Evolutionary conservation across 139 green algal species (phyloP), one percentile per base, ranked within the genome.

Genomic region (Pedinophyceae sp.): DNA sequence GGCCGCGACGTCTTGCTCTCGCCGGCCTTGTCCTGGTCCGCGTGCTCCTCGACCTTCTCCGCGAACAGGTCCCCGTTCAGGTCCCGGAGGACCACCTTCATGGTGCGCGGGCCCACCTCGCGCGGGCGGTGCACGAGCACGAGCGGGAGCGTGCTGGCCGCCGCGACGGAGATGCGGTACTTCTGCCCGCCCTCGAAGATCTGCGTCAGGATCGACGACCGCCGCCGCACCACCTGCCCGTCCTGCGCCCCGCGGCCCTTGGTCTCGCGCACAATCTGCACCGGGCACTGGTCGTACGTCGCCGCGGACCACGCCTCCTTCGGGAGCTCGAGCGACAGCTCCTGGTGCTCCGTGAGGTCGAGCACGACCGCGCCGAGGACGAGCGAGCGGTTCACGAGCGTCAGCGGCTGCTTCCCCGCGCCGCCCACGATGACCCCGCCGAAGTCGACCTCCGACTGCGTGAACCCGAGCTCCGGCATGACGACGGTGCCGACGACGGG

Each of bases 271-370:
- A 43, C 34, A 16, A 47, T 39, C 38, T 73, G 48, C 52, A 87
- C 60, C 1, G 79, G 79, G 46, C 62, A 80, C 13, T 58, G 29
- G 19, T 81, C 68, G 54, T 87, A 84, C 16, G 76, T 67, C 1
- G 68, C 64, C 2, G 41, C 50, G 19, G 51, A 58, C 79, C 75
- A 87, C 1, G 54, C 62, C 2, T 82, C 79, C 52, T 73, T 72
- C 39, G 66, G 50, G 10, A 73, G 27, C n/a, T 67, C 56, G 41
- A 88, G 27, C 24, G 64, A 57, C 30, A 88, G 77, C 23, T 81
- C 64, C 3, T 73, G 60, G 27, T 65, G 57, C 10, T 58, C 18
- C 17, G 50, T 58, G 22, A 84, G 45, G 50, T 82, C 70, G 27
- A 52, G 26, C 27, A 73, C 17, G 23, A 80, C 51, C 7, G 49